Evolutionary conservation across 208 protist genomes (phyloP).

Genomic region (Crithidia sp.): DNA sequence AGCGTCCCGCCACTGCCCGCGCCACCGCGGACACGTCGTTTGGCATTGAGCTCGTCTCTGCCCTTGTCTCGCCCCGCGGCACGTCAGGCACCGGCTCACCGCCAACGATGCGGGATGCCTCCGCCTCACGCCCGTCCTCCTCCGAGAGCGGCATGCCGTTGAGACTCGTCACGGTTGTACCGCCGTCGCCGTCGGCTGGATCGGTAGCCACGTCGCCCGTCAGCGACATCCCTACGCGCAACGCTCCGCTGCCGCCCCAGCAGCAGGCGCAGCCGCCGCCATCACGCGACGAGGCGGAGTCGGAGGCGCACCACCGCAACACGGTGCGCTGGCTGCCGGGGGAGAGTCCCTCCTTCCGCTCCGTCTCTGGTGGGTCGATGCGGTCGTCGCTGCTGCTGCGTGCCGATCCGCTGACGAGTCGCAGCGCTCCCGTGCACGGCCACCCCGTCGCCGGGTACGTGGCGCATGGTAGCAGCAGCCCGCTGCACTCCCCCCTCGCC

Average conservation of each 20-base stretch:
- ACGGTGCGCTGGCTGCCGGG: not conserved
- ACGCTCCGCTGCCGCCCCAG: not conserved
- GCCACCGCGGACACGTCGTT: too few relatives aligned
- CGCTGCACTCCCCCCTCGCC: too few relatives aligned
- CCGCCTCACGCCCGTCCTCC: not conserved
- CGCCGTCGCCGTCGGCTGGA: not conserved
- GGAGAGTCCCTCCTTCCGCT: conserved; percentile 2
- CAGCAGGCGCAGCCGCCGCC: not conserved
- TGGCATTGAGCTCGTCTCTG: too few relatives aligned
- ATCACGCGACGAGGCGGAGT: not conserved
- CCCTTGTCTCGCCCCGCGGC: too few relatives aligned
- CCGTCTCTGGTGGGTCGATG: conserved; percentile 7
- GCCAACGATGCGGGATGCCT: not conserved
- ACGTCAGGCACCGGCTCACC: not conserved
- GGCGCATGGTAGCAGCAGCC: too few relatives aligned
- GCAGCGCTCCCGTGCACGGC: not conserved
- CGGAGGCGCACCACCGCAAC: conserved; percentile 4
- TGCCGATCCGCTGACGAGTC: not conserved
- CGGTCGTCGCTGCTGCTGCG: conserved; percentile 8
- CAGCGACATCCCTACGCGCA: not conserved
- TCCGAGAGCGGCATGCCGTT: not conserved
- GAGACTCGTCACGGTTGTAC: not conserved
- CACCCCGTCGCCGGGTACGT: too few relatives aligned
- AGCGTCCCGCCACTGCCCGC: too few relatives aligned
- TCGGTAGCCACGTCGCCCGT: not conserved